A percentile compares a stretch with the other conserved stretches of the same genome.
Evolutionary conservation across 2,329 filamentous ascomycete species (phyloP).

Genomic region (Aspergillus thermomutatus): DNA sequence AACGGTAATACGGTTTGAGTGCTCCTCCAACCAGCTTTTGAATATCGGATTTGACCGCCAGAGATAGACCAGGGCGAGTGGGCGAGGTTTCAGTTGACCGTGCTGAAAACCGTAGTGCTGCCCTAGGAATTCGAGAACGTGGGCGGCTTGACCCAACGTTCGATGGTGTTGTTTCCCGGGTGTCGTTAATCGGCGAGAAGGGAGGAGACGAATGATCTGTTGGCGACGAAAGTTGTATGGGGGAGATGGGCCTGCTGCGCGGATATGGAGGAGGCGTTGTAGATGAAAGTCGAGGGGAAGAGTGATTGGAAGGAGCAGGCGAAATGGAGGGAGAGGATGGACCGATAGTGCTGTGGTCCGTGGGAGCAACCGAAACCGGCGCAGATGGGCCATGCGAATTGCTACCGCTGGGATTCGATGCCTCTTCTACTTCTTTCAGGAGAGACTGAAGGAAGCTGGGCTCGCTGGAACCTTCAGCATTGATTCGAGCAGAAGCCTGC

Average conservation of each 20-base stretch:
- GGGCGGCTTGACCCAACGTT: constrained; percentile 14
- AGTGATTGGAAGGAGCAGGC: constrained; percentile 38
- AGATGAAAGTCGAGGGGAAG: constrained; percentile 38
- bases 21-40: constrained; percentile 82
- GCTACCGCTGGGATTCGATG: constrained; percentile 29
- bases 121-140: constrained; percentile 24
- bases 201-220: constrained; percentile 29
- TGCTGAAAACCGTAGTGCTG: constrained; percentile 17
- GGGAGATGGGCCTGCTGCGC: constrained; percentile 33
- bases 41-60: constrained; percentile 82
- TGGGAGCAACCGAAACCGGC: constrained; percentile 34
- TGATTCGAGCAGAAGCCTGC: constrained; percentile 30
- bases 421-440: constrained; percentile 77
- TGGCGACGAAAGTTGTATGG: constrained; percentile 33
- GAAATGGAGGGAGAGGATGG: constrained; percentile 43
- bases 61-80: constrained; percentile 62
- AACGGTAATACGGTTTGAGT: constrained; percentile 77
- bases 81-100: constrained; percentile 66
- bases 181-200: constrained; percentile 60
- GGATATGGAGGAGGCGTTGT: constrained; percentile 38
- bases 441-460: constrained; percentile 85
- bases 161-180: constrained; percentile 7
- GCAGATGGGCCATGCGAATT: constrained; percentile 30
- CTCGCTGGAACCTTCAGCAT: constrained; percentile 44
- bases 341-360: constrained; percentile 36